Evolutionary conservation across 768 basidiomycete species (phyloP).

Genomic region (Boletus rufocinnamomeus): DNA sequence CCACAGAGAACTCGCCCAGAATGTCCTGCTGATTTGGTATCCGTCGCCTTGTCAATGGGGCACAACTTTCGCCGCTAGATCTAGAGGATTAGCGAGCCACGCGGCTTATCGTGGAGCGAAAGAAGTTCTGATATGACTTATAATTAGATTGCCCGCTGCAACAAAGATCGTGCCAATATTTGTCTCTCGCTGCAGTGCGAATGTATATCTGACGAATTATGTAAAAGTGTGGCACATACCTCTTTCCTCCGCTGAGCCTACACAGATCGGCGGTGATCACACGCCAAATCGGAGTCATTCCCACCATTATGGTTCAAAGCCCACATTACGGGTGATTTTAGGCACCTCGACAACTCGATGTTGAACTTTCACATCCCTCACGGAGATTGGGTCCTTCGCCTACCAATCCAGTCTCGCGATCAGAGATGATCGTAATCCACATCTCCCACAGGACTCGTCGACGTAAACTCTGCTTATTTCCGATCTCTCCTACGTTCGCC

Average conservation of each 20-base stretch:
- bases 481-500: not conserved
- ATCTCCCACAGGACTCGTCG: not conserved
- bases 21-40: not conserved
- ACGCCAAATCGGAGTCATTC: not conserved
- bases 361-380: not conserved
- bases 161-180: not conserved
- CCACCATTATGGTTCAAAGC: not conserved
- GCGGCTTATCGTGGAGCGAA: not conserved
- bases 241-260: not conserved
- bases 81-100: not conserved
- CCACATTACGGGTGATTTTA: not conserved
- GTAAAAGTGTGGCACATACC: not conserved
- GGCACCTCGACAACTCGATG: not conserved
- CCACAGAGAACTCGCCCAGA: not conserved
- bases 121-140: not conserved
- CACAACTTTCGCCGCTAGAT: not conserved
- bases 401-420: not conserved
- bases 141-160: not conserved
- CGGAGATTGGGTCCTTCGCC: not conserved
- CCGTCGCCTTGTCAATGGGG: not conserved
- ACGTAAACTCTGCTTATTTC: constrained; percentile 18
- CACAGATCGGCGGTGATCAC: constrained; percentile 8
- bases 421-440: not conserved
- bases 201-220: not conserved
- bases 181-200: not conserved